These are phyloP conservation scores for Xerocomus amazonicus DNA, from an alignment of 1,284 basidiomycete species.

Conservation along the genomic window DNA sequence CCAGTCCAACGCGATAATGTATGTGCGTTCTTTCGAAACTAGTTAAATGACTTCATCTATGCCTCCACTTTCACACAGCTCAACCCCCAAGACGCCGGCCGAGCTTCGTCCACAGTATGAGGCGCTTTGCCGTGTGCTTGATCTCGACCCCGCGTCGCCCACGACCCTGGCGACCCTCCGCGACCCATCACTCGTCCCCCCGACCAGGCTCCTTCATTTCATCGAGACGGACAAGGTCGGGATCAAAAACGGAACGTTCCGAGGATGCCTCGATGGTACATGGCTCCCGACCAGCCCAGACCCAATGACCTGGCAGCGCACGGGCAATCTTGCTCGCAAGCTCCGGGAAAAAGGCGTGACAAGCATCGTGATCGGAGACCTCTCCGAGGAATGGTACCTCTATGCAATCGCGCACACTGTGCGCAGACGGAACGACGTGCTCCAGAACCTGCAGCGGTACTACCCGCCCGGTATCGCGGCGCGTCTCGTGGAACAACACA, in stretches of 20 bases:
- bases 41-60: background rate
- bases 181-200: conserved; percentile 47
- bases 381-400: conserved; percentile 74
- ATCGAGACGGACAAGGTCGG: conserved; percentile 65
- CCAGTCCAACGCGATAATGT: conserved; percentile 74
- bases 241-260: conserved; percentile 56
- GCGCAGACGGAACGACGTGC: conserved; percentile 43
- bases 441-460: conserved; percentile 58
- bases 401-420: conserved; percentile 68
- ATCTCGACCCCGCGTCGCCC: conserved; percentile 49
- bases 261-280: conserved; percentile 55
- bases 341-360: conserved; percentile 57
- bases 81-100: conserved; percentile 54
- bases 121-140: conserved; percentile 53
- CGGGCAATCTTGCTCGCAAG: conserved; percentile 51
- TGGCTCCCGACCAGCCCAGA: conserved; percentile 54
- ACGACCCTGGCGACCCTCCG: conserved; percentile 48
- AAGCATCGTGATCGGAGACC: conserved; percentile 62
- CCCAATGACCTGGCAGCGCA: conserved; percentile 67
- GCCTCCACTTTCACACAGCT: conserved; percentile 22
- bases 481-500: conserved; percentile 47
- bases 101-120: conserved; percentile 61
- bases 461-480: conserved; percentile 49
- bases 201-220: conserved; percentile 46
- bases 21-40: conserved; percentile 20